These are phyloP conservation scores for Cetradonia linearis DNA, from an alignment of 495 filamentous ascomycete genomes.

Conservation along the genomic window DNA sequence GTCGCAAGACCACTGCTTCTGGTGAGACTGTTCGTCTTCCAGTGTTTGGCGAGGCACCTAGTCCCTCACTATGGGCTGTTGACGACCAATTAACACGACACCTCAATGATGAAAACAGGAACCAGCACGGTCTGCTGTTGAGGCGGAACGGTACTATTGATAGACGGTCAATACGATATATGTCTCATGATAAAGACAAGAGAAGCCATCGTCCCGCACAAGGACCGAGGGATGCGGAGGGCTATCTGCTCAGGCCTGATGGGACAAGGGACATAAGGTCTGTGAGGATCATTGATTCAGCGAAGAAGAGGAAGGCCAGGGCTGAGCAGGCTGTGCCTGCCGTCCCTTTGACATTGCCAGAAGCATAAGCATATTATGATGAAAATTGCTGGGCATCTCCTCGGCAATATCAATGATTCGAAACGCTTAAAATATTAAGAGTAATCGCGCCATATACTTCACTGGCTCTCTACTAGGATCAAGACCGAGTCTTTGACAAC, in stretches of 20 bases:
- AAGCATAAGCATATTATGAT: neutral
- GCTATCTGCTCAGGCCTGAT: constrained; percentile 5
- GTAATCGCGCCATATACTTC: too few relatives aligned
- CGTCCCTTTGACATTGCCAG: neutral
- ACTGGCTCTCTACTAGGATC: too few relatives aligned
- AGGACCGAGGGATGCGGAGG: neutral
- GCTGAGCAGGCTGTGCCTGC: neutral
- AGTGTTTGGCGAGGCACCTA: neutral
- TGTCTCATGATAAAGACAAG: neutral
- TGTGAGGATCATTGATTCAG: neutral
- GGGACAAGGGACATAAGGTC: constrained; percentile 1
- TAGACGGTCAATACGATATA: neutral
- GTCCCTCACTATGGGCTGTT: neutral
- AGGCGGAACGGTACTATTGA: neutral
- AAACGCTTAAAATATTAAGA: too few relatives aligned
- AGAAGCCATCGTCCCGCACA: neutral
- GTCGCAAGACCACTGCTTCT: constrained; percentile 9
- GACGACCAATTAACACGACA: neutral
- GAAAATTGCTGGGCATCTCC: too few relatives aligned
- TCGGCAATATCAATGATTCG: too few relatives aligned
- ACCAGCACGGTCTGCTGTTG: neutral
- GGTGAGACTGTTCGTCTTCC: neutral
- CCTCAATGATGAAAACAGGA: neutral
- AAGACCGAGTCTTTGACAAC: too few relatives aligned
- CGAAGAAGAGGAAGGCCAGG: neutral